Conservation (phyloP, 2,329 filamentous ascomycete genomes). For the Boeremia exigua region DNA sequence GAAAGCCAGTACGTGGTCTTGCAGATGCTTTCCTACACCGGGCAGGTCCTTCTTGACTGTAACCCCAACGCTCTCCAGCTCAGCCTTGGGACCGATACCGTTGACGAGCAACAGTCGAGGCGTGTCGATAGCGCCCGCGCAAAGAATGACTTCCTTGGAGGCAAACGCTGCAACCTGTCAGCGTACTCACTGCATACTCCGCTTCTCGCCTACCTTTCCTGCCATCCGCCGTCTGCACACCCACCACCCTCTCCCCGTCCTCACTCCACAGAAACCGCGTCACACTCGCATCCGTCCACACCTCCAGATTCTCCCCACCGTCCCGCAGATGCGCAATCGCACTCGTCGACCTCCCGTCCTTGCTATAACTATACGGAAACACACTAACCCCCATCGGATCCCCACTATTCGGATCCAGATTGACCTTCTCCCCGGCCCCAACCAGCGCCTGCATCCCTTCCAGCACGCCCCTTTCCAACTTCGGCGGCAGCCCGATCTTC, state of each 20-base stretch:
- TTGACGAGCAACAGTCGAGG: conserved; percentile 55
- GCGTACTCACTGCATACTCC: not conserved
- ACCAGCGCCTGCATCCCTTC: conserved; percentile 61
- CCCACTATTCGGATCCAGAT: conserved; percentile 59
- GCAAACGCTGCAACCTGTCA: conserved; percentile 1
- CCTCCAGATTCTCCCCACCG: conserved; percentile 58
- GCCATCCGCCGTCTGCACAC: conserved; percentile 37
- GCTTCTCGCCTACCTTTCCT: conserved; percentile 41
- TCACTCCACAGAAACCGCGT: conserved; percentile 29
- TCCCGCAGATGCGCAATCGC: conserved; percentile 47
- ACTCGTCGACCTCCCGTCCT: conserved; percentile 42
- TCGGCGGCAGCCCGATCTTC: conserved; percentile 53
- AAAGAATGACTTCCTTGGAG: conserved; percentile 45
- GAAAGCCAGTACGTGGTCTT: conserved; percentile 54
- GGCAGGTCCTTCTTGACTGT: conserved; percentile 49
- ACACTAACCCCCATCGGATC: conserved; percentile 39
- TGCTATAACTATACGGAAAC: conserved; percentile 47
- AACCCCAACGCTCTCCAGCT: conserved; percentile 53
- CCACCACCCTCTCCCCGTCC: conserved; percentile 35
- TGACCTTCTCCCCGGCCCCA: conserved; percentile 60
- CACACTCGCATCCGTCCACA: conserved; percentile 58
- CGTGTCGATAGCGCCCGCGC: conserved; percentile 42
- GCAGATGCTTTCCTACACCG: conserved; percentile 54
- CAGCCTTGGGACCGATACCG: conserved; percentile 54
- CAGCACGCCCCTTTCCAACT: conserved; percentile 63